A percentile compares a stretch with the other conserved stretches of the same genome.
Evolutionary conservation across 768 basidiomycete species (phyloP).

Genomic region (Scleroderma citrinum): DNA sequence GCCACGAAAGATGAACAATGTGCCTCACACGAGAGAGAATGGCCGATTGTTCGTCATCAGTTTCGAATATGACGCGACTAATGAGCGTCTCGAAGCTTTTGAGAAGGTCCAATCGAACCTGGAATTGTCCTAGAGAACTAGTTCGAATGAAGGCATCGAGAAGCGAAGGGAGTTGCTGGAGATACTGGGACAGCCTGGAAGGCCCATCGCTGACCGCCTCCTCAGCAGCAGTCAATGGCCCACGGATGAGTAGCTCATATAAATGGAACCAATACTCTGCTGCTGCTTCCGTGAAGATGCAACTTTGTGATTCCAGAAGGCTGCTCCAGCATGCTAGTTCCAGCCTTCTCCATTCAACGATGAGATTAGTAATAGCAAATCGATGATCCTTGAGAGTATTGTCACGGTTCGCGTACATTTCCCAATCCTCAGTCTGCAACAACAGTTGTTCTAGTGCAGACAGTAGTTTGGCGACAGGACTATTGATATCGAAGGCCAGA

Average conservation of each 20-base stretch:
- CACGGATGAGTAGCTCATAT: constrained; percentile 72
- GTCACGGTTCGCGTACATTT: constrained; percentile 88
- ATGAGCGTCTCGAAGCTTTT: constrained; percentile 58
- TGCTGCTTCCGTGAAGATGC: constrained; percentile 34
- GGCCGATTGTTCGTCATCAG: constrained; percentile 22
- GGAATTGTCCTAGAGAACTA: constrained; percentile 82
- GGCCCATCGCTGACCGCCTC: no score
- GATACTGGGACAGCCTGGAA: constrained; percentile 43
- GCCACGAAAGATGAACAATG: constrained; percentile 55
- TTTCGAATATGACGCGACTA: constrained; percentile 27
- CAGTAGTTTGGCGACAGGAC: constrained; percentile 78
- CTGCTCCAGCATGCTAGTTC: constrained; percentile 86
- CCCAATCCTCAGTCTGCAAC: constrained; percentile 91
- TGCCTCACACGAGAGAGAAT: constrained; percentile 46
- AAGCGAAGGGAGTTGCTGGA: constrained; percentile 65
- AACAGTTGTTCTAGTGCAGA: constrained; percentile 81
- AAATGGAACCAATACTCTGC: constrained; percentile 90
- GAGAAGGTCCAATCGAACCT: constrained; percentile 60
- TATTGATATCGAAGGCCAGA: constrained; percentile 52
- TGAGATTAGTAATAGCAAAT: constrained; percentile 57
- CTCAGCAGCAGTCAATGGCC: constrained; percentile 43
- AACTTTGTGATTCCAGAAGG: constrained; percentile 68
- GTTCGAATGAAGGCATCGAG: constrained; percentile 73
- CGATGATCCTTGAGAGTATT: constrained; percentile 72
- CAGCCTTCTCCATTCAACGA: constrained; percentile 86